Evolutionary conservation across 306 rosid genomes (phyloP), one percentile per base, ranked within the genome.

Genomic region (Mimosa bimucronata): DNA sequence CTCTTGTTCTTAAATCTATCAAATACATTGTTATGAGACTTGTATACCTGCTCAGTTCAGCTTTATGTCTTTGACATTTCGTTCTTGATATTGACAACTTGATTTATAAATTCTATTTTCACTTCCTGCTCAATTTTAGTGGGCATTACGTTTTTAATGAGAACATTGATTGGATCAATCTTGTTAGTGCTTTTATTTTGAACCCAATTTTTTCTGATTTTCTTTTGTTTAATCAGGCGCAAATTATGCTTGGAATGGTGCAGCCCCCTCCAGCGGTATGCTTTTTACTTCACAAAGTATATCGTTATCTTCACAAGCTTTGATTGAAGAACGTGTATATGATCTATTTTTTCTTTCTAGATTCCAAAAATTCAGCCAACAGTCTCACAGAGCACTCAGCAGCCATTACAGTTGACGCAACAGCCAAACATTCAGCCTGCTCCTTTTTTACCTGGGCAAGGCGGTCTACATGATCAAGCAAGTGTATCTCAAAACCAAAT

Each of bases 231-330:
- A 61, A 44, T 61, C 84, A 96, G 99, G 99, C 97, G 23, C 99
- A 96, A 75, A 93, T 96, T 77, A 96, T 96, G 98, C 98, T 96
- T 73, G 99, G 98, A 79, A 96, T 96, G 99, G 97, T 93, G 82
- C 94, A 91, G 82, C 86, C 98, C 25, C 94, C 97, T 83, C 94
- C 92, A 81, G 83, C 14, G 92, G 97, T 88, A 85, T 82, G 83
- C 21, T 77, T 71, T 81, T 68, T 58, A 62, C 77, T 29, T 72
- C 58, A 61, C 72, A 70, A 25, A 26, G 12, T n/a, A 40, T 58
- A 23, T 15, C 67, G 23, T 78, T 41, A 16, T 41, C 18, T 73
- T 80, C 80, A 58, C 77, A 66, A 45, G 60, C 57, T 79, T 76
- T 72, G 46, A 14, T 73, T 8, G 30, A 73, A 14, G 48, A 52